Percentiles rank a stretch among this genome's conserved stretches.
Conservation (phyloP, 2,329 filamentous ascomycete species). For the Cadophora luteo-olivacea region DNA sequence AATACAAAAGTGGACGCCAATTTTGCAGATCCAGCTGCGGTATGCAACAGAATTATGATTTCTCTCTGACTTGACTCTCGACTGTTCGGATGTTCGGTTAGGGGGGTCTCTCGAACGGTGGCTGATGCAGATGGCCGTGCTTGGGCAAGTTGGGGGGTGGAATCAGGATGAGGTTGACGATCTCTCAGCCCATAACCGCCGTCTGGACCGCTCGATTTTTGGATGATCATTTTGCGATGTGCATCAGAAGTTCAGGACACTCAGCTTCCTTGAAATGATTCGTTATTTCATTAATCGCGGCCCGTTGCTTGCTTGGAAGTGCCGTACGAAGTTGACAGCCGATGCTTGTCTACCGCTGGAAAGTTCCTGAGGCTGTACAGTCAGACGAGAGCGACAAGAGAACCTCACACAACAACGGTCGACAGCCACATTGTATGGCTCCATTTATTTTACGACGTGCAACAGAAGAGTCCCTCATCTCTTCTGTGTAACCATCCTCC, state of each 20-base stretch:
- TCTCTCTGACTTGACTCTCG: neutral
- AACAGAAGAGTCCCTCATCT: neutral
- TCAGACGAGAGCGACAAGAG: neutral
- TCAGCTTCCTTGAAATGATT: slow-evolving; percentile 8
- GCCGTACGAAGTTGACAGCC: neutral
- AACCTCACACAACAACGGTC: neutral
- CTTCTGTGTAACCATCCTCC: slow-evolving; percentile 4
- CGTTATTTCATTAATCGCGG: neutral
- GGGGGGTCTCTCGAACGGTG: slow-evolving; percentile 4
- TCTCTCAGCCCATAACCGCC: slow-evolving; percentile 14
- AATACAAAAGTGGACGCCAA: neutral
- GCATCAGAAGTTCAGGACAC: slow-evolving; percentile 12
- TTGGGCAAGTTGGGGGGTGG: too few species aligned
- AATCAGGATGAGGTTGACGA: slow-evolving; percentile 10
- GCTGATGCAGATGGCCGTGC: slow-evolving; percentile 18
- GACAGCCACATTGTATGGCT: neutral
- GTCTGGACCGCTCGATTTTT: slow-evolving; percentile 23
- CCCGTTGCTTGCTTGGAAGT: neutral
- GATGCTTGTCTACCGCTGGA: slow-evolving; percentile 1
- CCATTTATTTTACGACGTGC: slow-evolving; percentile 9
- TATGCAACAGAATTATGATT: slow-evolving; percentile 16
- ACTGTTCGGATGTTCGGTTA: neutral
- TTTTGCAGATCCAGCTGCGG: slow-evolving; percentile 8
- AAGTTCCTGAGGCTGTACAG: neutral
- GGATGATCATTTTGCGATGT: slow-evolving; percentile 18